Evolutionary conservation across 2,329 filamentous ascomycete species (phyloP).

Genomic region (Rugonectria rugulosa): DNA sequence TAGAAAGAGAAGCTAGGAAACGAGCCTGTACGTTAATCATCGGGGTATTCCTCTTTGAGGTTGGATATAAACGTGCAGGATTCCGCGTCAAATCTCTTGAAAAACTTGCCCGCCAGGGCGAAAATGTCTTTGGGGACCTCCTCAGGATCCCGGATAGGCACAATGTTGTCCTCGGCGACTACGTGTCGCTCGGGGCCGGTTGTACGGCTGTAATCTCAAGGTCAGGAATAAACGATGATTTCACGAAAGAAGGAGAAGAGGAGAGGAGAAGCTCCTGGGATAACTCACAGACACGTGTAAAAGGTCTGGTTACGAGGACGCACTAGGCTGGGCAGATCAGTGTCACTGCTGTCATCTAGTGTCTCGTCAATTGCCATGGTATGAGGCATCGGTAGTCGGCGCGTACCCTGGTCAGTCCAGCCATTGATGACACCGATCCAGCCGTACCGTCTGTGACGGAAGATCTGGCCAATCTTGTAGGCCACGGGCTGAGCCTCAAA

Average conservation of each 20-base stretch:
- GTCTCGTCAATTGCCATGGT: conserved; percentile 38
- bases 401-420: conserved; percentile 70
- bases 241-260: not conserved
- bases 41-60: conserved; percentile 79
- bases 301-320: conserved; percentile 66
- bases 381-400: conserved; percentile 38
- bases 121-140: conserved; percentile 66
- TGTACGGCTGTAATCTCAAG: conserved; percentile 40
- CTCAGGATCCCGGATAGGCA: conserved; percentile 59
- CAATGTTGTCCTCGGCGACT: conserved; percentile 77
- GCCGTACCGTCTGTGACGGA: conserved; percentile 80
- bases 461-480: conserved; percentile 82
- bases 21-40: conserved; percentile 65
- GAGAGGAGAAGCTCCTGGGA: too few species aligned
- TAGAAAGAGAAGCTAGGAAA: not conserved
- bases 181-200: conserved; percentile 45
- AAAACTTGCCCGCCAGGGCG: conserved; percentile 80
- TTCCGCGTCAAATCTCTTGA: conserved; percentile 80
- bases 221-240: not conserved
- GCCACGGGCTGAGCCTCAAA: conserved; percentile 35
- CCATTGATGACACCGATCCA: conserved; percentile 86
- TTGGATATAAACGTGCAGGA: conserved; percentile 83
- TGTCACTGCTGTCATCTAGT: conserved; percentile 37
- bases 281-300: conserved; percentile 78
- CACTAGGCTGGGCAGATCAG: conserved; percentile 37